These are phyloP conservation scores for Phanerochaete carnosa DNA, from an alignment of 768 basidiomycete genomes.

Conservation along the genomic window DNA sequence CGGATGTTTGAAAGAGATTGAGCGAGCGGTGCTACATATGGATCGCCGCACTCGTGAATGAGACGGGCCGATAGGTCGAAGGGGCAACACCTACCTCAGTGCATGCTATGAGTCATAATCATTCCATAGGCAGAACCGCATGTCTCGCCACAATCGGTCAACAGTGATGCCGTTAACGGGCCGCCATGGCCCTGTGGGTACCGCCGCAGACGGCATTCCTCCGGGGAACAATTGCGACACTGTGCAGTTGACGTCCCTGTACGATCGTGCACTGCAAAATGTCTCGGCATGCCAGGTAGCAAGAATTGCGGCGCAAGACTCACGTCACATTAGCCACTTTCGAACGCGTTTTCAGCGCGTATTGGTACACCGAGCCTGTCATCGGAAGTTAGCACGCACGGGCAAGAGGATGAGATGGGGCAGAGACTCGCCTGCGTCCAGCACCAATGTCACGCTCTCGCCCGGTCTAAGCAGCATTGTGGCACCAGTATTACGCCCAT, in stretches of 20 bases:
- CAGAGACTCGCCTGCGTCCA: conserved; percentile 46
- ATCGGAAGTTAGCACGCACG: background rate
- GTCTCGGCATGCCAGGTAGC: conserved; percentile 3
- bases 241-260: conserved; percentile 60
- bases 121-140: conserved; percentile 62
- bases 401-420: background rate
- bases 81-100: background rate
- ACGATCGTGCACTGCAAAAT: conserved; percentile 51
- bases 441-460: conserved; percentile 62
- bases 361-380: conserved; percentile 58
- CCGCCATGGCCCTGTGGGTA: conserved; percentile 31
- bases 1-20: background rate
- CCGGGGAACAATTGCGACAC: conserved; percentile 59
- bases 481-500: conserved; percentile 51
- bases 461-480: conserved; percentile 57
- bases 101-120: conserved; percentile 33
- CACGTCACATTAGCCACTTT: conserved; percentile 72
- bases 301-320: conserved; percentile 24
- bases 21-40: conserved; percentile 2
- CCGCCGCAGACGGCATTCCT: conserved; percentile 20
- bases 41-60: background rate
- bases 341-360: conserved; percentile 61
- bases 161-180: conserved; percentile 55
- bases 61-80: background rate
- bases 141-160: conserved; percentile 65